These are phyloP conservation scores for Hydnomerulius pinastri DNA, from an alignment of 768 basidiomycete genomes.

Conservation along the genomic window DNA sequence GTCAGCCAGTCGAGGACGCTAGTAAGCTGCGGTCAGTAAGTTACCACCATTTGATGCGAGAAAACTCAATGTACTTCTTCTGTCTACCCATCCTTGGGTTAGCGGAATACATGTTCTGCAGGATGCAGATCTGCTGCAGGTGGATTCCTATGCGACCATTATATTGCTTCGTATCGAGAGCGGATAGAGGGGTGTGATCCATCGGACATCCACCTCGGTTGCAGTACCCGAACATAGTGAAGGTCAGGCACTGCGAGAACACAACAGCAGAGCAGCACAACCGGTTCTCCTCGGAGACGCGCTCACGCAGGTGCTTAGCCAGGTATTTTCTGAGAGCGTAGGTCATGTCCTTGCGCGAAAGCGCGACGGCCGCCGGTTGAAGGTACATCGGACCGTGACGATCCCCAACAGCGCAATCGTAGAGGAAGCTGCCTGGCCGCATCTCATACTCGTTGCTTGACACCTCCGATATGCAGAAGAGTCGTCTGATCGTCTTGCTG, in stretches of 20 bases:
- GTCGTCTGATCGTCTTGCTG: slow-evolving; percentile 22
- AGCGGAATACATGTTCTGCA: slow-evolving; percentile 33
- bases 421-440: slow-evolving; percentile 27
- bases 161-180: slow-evolving; percentile 36
- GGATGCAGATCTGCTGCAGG: slow-evolving; percentile 51
- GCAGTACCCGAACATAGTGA: slow-evolving; percentile 36
- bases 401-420: background rate
- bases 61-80: slow-evolving; percentile 5
- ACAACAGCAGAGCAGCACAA: slow-evolving; percentile 29
- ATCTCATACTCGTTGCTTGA: slow-evolving; percentile 32
- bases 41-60: background rate
- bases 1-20: slow-evolving; percentile 39
- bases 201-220: slow-evolving; percentile 27
- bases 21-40: background rate
- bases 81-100: background rate
- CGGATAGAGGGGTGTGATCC: slow-evolving; percentile 34
- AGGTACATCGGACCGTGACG: background rate
- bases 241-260: slow-evolving; percentile 43
- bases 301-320: slow-evolving; percentile 23
- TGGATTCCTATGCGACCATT: slow-evolving; percentile 45
- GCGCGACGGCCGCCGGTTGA: slow-evolving; percentile 1
- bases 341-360: slow-evolving; percentile 24
- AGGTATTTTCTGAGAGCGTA: slow-evolving; percentile 27
- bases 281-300: slow-evolving; percentile 36
- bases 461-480: slow-evolving; percentile 37